These are phyloP conservation scores for Arthroderma sp. DNA, from an alignment of 2,329 filamentous ascomycete species.

Conservation along the genomic window DNA sequence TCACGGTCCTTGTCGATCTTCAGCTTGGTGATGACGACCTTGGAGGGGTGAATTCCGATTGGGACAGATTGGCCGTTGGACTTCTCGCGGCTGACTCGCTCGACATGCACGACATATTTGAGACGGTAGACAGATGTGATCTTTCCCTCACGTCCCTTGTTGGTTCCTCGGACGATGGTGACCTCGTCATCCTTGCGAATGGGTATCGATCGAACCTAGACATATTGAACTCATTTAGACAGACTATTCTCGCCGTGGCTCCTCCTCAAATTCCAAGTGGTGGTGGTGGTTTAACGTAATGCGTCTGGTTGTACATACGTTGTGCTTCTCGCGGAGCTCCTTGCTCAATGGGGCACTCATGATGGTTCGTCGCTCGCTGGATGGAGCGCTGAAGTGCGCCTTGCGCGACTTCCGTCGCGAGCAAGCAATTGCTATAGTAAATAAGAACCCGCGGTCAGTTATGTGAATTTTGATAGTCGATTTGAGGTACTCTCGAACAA, in stretches of 20 bases:
- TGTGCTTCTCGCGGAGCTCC: conserved; percentile 98
- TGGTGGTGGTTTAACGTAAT: background rate
- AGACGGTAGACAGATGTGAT: conserved; percentile 95
- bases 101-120: conserved; percentile 95
- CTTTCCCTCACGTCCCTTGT: conserved; percentile 99
- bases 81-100: conserved; percentile 96
- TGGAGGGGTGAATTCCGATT: conserved; percentile 87
- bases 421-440: conserved; percentile 40
- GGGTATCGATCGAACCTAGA: conserved; percentile 82
- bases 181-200: conserved; percentile 98
- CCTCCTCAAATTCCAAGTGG: background rate
- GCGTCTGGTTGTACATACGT: conserved; percentile 48
- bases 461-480: background rate
- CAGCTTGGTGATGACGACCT: conserved; percentile 97
- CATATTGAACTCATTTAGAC: background rate
- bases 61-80: conserved; percentile 91
- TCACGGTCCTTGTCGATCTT: conserved; percentile 59
- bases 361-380: conserved; percentile 85
- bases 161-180: conserved; percentile 75
- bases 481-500: background rate
- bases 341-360: conserved; percentile 94
- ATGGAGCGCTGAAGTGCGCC: conserved; percentile 93
- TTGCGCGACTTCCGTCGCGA: conserved; percentile 98
- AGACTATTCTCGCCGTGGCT: background rate
- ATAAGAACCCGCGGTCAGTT: conserved; percentile 5